A percentile compares a stretch with the other conserved stretches of the same genome.
Conservation (phyloP, 2,329 filamentous ascomycete genomes). For the Aspergillus sp. region DNA sequence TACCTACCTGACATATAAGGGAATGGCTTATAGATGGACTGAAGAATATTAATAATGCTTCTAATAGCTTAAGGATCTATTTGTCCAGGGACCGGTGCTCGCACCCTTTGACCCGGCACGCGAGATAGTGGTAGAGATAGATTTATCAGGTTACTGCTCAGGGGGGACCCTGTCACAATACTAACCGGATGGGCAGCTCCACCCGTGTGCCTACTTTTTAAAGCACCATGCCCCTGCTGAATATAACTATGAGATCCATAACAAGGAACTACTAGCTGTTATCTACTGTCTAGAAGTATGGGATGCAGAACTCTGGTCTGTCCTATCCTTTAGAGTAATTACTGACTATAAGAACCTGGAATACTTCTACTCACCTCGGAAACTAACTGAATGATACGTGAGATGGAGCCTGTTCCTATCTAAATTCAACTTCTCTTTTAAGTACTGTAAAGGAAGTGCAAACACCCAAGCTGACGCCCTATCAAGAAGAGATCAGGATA, state of each 20-base stretch:
- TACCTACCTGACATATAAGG: neutral
- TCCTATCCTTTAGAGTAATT: neutral
- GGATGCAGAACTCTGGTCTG: neutral
- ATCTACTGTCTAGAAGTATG: neutral
- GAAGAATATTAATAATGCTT: neutral
- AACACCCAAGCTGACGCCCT: too few species aligned
- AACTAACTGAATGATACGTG: neutral
- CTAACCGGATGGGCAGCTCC: neutral
- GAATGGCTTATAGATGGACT: neutral
- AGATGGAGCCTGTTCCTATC: neutral
- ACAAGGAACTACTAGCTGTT: neutral
- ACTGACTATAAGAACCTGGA: neutral
- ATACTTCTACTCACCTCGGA: neutral
- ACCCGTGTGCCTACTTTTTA: neutral
- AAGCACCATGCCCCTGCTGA: neutral
- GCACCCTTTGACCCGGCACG: neutral
- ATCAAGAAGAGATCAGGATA: neutral
- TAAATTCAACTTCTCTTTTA: neutral
- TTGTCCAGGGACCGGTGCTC: neutral
- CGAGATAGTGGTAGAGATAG: neutral
- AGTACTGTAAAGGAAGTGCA: neutral
- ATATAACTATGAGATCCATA: neutral
- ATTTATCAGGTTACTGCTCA: neutral
- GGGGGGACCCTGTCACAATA: neutral
- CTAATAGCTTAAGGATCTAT: neutral